Evolutionary conservation across 75 land plant species (phyloP).

Genomic region (Pinus tabuliformis): DNA sequence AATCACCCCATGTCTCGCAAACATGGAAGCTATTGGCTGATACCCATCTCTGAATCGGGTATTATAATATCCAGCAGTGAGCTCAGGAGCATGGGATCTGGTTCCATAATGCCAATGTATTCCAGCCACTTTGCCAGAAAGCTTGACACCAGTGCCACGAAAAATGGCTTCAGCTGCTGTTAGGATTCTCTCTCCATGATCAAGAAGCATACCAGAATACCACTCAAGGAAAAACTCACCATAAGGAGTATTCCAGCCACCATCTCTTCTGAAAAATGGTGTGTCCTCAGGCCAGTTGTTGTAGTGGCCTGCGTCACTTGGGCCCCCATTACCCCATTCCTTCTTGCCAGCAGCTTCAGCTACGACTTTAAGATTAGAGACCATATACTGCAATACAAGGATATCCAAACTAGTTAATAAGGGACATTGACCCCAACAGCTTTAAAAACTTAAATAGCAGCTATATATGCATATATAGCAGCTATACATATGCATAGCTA

Average conservation of each 20-base stretch:
- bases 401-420: too few relatives aligned
- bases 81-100: constrained; percentile 81
- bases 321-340: constrained; percentile 48
- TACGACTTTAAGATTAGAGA: constrained; percentile 55
- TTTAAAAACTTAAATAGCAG: too few relatives aligned
- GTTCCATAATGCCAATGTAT: constrained; percentile 89
- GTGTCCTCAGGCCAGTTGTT: constrained; percentile 86
- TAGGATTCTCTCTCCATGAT: constrained; percentile 39
- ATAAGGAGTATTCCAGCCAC: constrained; percentile 58
- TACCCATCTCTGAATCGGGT: constrained; percentile 72
- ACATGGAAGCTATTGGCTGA: constrained; percentile 62
- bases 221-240: constrained; percentile 82
- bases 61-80: constrained; percentile 86
- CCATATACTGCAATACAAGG: too few relatives aligned
- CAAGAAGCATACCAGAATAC: constrained; percentile 70
- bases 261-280: constrained; percentile 57
- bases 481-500: too few relatives aligned
- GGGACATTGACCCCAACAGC: too few relatives aligned
- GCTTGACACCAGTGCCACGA: constrained; percentile 34
- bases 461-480: too few relatives aligned
- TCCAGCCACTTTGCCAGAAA: constrained; percentile 80
- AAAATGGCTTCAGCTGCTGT: constrained; percentile 10
- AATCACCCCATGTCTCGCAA: constrained; percentile 67
- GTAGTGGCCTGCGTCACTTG: constrained; percentile 73
- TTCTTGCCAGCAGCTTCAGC: constrained; percentile 48